Evolutionary conservation across 495 filamentous ascomycete genomes (phyloP).

Genomic region (Trichoderma reesei): DNA sequence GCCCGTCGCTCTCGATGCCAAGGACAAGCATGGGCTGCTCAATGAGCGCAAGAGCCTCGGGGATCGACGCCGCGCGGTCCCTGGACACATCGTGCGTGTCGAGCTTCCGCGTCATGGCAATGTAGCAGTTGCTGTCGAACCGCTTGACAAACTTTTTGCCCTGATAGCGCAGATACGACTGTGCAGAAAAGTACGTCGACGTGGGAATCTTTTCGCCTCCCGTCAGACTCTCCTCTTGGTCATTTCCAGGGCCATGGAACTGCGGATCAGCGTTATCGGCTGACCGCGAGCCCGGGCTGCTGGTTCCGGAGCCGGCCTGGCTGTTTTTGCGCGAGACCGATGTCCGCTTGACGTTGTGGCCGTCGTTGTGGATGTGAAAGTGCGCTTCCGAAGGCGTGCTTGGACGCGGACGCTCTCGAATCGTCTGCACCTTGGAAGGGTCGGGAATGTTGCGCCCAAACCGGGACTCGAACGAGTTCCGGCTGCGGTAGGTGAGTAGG

Average conservation of each 20-base stretch:
- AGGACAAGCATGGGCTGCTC: constrained; percentile 81
- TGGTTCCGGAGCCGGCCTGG: constrained; percentile 9
- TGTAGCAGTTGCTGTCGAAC: constrained; percentile 98
- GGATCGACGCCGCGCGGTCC: constrained; percentile 52
- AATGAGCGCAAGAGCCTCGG: constrained; percentile 67
- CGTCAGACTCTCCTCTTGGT: constrained; percentile 29
- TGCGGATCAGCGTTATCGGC: constrained; percentile 54
- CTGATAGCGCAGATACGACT: constrained; percentile 97
- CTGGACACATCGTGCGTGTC: constrained; percentile 93
- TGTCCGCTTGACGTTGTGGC: constrained; percentile 53
- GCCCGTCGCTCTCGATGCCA: constrained; percentile 87
- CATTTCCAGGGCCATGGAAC: constrained; percentile 55
- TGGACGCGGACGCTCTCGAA: constrained; percentile 55
- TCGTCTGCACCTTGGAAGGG: constrained; percentile 65
- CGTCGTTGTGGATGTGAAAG: constrained; percentile 93
- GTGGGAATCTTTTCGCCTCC: constrained; percentile 42
- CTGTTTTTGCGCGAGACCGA: constrained; percentile 30
- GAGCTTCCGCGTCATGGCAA: constrained; percentile 96
- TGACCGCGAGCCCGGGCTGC: background rate
- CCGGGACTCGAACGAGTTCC: constrained; percentile 90
- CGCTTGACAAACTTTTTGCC: constrained; percentile 92
- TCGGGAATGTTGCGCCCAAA: constrained; percentile 92
- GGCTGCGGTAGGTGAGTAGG: constrained; percentile 86
- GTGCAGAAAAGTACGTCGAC: constrained; percentile 90
- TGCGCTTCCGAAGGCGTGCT: constrained; percentile 68